Base-by-base conservation (phyloP, 1,139 yeast genomes). In the Candida glucosophila region DNA sequence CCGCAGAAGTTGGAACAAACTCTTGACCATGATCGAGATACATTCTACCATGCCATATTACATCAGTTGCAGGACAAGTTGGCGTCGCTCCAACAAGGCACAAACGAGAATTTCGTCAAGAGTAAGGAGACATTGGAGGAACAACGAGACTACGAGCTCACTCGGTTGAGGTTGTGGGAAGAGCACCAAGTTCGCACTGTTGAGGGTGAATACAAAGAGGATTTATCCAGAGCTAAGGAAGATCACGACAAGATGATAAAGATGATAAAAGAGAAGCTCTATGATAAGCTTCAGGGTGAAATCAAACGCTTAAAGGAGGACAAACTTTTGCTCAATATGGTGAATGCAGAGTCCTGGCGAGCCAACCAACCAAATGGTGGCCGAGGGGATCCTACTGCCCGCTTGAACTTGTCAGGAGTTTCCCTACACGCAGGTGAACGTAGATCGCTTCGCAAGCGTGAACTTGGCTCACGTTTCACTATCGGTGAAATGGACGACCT, bases 301-400 rank as follows among this genome's bases (percentile, higher is more conserved):
- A 77, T 86, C 39, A 80, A 80, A 41, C 85, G 80, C 43, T 63
- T 90, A 35, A 79, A 83, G 44, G 96, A 90, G 47, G 98, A 90
- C 47, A 81, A 88, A 46, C 72, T 90, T 12, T 57, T 90, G 32
- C 65, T 88, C 44, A 95, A 90, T 49, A 70, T 90, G 33, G 93
- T 95, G 19, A 86, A 72, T 38, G 67, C 68, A 27, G 60, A 60
- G 37, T 55, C 61, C 29, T 62, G 68, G 67, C 9, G 14, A 7
- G 13, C 9, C 7, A 39, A 29, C 29, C n/a, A n/a, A n/a, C n/a
- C n/a, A n/a, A n/a, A n/a, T n/a, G n/a, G n/a, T n/a, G 33, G 25
- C 28, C 36, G 28, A 28, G 39, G 32, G 20, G 46, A 43, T 32
- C 44, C 55, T 16, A 43, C 56, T 2, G 53, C 49, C 6, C 55